phyloP scores from a whole-genome alignment of 768 basidiomycete species.

The Amanita phalloides region DNA sequence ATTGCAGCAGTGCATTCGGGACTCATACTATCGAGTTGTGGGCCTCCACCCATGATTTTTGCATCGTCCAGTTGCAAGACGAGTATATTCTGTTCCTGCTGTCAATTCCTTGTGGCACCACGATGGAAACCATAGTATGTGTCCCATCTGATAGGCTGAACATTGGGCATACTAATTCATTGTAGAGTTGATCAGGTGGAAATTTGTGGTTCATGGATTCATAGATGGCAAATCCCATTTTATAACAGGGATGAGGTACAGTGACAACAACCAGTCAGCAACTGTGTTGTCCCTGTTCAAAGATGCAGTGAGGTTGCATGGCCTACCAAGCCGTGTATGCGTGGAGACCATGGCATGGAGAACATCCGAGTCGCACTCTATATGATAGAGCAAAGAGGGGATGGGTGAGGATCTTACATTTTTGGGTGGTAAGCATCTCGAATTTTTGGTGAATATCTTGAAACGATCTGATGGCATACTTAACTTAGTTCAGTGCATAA shows the following conservation, averaged over 20 bases:
- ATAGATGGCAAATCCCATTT: conserved; percentile 14
- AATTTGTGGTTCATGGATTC: conserved; percentile 15
- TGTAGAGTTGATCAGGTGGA: neutral
- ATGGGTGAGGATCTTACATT: conserved; percentile 7
- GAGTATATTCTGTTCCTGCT: conserved; percentile 17
- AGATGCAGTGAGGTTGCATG: neutral
- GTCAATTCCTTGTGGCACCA: conserved; percentile 25
- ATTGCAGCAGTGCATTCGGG: neutral
- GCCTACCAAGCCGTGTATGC: conserved; percentile 12
- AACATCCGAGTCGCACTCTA: conserved; percentile 15
- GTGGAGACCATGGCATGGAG: conserved; percentile 16
- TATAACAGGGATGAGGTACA: neutral
- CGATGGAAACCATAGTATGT: conserved; percentile 26
- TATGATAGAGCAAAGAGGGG: conserved; percentile 16
- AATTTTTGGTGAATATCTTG: too few relatives aligned
- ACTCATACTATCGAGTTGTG: neutral
- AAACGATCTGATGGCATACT: too few relatives aligned
- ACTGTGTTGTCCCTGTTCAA: conserved; percentile 14
- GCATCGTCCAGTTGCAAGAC: conserved; percentile 8
- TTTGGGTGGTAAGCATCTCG: too few relatives aligned
- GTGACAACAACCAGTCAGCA: conserved; percentile 14
- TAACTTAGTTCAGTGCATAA: conserved; percentile 12
- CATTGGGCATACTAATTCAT: neutral
- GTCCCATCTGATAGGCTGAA: neutral
- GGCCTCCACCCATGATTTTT: neutral